Evolutionary conservation across 768 basidiomycete species (phyloP), one percentile per base, ranked within the genome.

Genomic region (Boletus subcaerulescens): DNA sequence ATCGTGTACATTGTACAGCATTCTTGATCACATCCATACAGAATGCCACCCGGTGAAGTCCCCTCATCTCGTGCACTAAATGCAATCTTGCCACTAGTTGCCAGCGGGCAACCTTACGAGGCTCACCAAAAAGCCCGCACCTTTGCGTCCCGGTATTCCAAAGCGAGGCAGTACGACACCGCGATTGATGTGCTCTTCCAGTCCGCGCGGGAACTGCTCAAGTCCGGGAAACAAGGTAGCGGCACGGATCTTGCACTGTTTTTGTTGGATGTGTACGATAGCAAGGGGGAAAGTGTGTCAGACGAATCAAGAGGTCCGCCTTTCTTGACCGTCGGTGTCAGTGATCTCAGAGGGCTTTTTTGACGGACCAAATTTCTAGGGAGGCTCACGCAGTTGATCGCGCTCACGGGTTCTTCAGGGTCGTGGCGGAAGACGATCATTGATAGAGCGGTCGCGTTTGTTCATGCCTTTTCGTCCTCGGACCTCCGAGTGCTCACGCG

Each of bases 41-140:
- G 36, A 18, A 73, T 71, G 70, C 60, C 70, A 10, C 11, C 56
- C n/a, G 31, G 57, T 17, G 56, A 63, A 50, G 42, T 64, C 7
- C 74, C 84, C 17, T 85, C 86, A 33, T 72, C 84, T 31, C 79
- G 81, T 56, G 91, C 91, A 44, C 75, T 93, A 13, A 83, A 81
- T 57, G 89, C 88, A 11, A 91, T 89, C 60, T 74, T 88, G 54
- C 91, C 84, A 12, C 80, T 86, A 46, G 87, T 94, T 48, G 70
- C 80, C 6, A 76, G 77, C 11, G 82, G 86, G 11, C 91, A 93
- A 35, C 71, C 80, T 14, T 97, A 97, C 70, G 92, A 94, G 57
- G 95, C 95, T 0, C 96, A 98, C 64, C 95, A 98, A 71, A 98
- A 98, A 73, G 93, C 94, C 11, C 84, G 96, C 26, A 98, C 95